Percentiles rank a stretch among this genome's conserved stretches.
Conservation (phyloP, 139 green algal species). For the Pycnococcus provasolii region DNA sequence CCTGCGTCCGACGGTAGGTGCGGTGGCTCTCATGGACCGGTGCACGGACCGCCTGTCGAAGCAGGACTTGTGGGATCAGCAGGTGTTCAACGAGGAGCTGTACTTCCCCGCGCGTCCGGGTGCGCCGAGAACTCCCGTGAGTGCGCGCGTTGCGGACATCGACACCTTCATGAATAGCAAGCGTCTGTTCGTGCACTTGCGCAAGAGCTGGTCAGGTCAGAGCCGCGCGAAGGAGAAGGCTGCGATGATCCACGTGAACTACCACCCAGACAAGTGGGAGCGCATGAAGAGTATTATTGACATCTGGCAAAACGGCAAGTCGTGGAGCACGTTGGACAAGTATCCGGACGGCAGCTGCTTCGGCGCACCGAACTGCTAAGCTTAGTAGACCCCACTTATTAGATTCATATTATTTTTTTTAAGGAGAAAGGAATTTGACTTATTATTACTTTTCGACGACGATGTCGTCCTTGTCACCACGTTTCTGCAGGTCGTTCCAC, state of each 20-base stretch:
- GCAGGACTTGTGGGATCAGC: conserved; percentile 41
- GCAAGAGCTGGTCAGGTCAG: conserved; percentile 11
- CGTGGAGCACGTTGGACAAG: no score
- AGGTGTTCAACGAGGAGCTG: conserved; percentile 42
- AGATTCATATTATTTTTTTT: no score
- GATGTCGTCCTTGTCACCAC: no score
- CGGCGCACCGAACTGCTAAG: no score
- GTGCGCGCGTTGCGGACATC: conserved; percentile 34
- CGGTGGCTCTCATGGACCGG: conserved; percentile 26
- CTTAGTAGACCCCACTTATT: no score
- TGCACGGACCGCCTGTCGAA: conserved; percentile 29
- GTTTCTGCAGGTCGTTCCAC: conserved; percentile 51
- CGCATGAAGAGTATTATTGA: conserved; percentile 61
- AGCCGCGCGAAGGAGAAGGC: background rate
- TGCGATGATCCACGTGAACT: conserved; percentile 53
- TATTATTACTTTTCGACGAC: no score
- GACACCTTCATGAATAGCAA: conserved; percentile 43
- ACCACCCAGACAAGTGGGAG: conserved; percentile 75
- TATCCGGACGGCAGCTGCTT: no score
- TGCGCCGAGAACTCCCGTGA: background rate
- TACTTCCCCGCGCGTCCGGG: conserved; percentile 1
- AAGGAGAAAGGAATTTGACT: no score
- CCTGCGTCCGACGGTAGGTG: conserved; percentile 17
- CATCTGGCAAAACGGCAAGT: conserved; percentile 34
- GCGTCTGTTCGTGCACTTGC: conserved; percentile 34